phyloP scores from a whole-genome alignment of 2,329 filamentous ascomycete genomes.

The Dothistroma pini region DNA sequence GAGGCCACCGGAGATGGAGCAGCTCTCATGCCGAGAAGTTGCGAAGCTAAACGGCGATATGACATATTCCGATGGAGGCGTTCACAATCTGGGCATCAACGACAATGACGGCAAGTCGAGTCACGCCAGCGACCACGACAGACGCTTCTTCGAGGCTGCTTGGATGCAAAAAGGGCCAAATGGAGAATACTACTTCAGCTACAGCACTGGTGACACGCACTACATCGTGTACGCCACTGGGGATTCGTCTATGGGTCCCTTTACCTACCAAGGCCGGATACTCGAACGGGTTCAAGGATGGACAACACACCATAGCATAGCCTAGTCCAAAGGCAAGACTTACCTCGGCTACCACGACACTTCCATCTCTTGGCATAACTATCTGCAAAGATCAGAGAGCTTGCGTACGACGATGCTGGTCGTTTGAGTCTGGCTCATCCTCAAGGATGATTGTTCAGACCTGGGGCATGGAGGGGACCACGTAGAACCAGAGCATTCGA shows the following conservation, averaged over 20 bases:
- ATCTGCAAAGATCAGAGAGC: constrained; percentile 71
- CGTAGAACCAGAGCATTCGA: too few relatives aligned
- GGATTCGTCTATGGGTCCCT: constrained; percentile 64
- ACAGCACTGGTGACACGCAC: constrained; percentile 62
- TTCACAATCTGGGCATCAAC: constrained; percentile 61
- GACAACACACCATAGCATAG: constrained; percentile 79
- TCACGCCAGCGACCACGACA: constrained; percentile 64
- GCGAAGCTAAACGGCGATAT: constrained; percentile 63
- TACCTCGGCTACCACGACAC: constrained; percentile 76
- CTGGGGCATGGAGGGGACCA: too few relatives aligned
- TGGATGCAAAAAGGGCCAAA: constrained; percentile 68
- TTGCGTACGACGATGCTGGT: constrained; percentile 65
- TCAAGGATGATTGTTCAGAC: constrained; percentile 13
- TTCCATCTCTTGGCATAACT: constrained; percentile 63
- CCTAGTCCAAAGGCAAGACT: constrained; percentile 68
- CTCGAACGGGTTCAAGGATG: constrained; percentile 74
- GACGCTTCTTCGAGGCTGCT: constrained; percentile 75
- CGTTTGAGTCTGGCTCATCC: constrained; percentile 48
- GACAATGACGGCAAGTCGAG: constrained; percentile 58
- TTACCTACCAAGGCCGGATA: constrained; percentile 67
- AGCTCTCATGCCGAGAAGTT: constrained; percentile 65
- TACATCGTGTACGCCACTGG: constrained; percentile 67
- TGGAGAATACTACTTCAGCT: constrained; percentile 30
- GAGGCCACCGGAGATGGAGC: constrained; percentile 50
- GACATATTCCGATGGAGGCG: constrained; percentile 55